Percentiles rank a stretch among this genome's conserved stretches.
Evolutionary conservation across 306 rosid genomes (phyloP).

Genomic region (Cajanus cajan): DNA sequence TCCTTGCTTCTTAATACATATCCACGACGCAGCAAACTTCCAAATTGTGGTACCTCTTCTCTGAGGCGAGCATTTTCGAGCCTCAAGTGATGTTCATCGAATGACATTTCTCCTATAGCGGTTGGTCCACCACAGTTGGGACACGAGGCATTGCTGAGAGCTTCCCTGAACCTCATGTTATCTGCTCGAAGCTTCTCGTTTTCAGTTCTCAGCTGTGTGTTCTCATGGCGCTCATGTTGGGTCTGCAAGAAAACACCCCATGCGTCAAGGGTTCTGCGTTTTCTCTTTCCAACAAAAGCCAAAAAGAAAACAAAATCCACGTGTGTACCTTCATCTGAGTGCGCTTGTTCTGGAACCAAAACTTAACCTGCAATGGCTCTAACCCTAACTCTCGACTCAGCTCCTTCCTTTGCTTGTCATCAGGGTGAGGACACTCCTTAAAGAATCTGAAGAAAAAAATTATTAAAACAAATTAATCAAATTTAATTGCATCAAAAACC

Average conservation of each 20-base stretch:
- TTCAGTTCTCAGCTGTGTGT: constrained; percentile 71
- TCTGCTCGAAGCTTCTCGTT: constrained; percentile 88
- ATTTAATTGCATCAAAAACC: background rate
- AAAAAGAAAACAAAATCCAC: background rate
- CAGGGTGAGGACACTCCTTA: constrained; percentile 99
- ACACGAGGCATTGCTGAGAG: constrained; percentile 91
- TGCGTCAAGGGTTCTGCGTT: background rate
- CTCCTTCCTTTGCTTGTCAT: constrained; percentile 97
- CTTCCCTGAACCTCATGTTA: constrained; percentile 92
- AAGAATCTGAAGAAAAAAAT: constrained; percentile 53
- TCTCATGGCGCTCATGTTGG: constrained; percentile 92
- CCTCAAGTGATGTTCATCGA: constrained; percentile 91
- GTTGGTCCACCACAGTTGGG: constrained; percentile 98
- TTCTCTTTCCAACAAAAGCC: background rate
- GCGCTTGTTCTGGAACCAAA: constrained; percentile 99
- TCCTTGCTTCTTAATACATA: background rate
- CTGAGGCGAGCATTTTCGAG: constrained; percentile 84
- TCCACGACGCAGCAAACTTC: background rate
- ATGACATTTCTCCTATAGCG: constrained; percentile 94
- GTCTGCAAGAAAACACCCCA: constrained; percentile 47
- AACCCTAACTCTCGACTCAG: constrained; percentile 85
- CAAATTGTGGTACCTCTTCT: constrained; percentile 69
- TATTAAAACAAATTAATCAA: background rate
- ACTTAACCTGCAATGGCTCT: constrained; percentile 92
- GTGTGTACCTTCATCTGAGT: constrained; percentile 93